Evolutionary conservation across 352 stramenopile genomes (phyloP), one percentile per base, ranked within the genome.

Genomic region (Globisporangium middletonii): DNA sequence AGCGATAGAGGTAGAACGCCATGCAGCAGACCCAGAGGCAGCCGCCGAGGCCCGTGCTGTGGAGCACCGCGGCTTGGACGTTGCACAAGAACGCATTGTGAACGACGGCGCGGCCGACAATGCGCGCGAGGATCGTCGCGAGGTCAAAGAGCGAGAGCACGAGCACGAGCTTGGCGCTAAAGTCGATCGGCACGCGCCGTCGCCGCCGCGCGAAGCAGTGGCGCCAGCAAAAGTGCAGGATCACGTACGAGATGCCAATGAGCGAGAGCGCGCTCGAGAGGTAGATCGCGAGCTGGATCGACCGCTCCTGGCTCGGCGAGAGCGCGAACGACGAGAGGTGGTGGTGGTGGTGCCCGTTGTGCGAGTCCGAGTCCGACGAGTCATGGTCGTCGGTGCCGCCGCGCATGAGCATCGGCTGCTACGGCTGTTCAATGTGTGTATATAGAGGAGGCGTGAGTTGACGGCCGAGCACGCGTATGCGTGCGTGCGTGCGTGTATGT

Each of bases 21-120:
- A 92, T 89, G 55, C 81, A 94, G 43, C 71, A 87, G 38, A 83
- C 78, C 78, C 83, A 94, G 38, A 82, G 64, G 50, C 76, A 89
- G 57, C 75, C 78, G 16, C 74, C 74, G 19, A 94, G 67, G 19
- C 73, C 73, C 16, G 64, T 62, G 8, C 67, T 67, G 53, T 94
- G 70, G 53, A 88, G 77, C n/a, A 85, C 59, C 0, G 72, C 61
- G 23, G 72, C 81, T 56, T 94, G 83, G 0, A 77, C 48, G 28
- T 75, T 55, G 33, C 83, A 94, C 1, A 88, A 62, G 43, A 65
- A 51, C 19, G 57, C 15, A 42, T 83, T 62, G 33, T 76, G 41
- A 9, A 90, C 41, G 23, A 84, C 65, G 0, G 66, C 57, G 47
- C 79, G 77, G 8, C 81, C 81, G 23, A 88, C 65, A 30, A 86